A percentile compares a stretch with the other conserved stretches of the same genome.
These are phyloP conservation scores for Medakamo hakoo DNA, from an alignment of 139 green algal species.

Conservation along the genomic window DNA sequence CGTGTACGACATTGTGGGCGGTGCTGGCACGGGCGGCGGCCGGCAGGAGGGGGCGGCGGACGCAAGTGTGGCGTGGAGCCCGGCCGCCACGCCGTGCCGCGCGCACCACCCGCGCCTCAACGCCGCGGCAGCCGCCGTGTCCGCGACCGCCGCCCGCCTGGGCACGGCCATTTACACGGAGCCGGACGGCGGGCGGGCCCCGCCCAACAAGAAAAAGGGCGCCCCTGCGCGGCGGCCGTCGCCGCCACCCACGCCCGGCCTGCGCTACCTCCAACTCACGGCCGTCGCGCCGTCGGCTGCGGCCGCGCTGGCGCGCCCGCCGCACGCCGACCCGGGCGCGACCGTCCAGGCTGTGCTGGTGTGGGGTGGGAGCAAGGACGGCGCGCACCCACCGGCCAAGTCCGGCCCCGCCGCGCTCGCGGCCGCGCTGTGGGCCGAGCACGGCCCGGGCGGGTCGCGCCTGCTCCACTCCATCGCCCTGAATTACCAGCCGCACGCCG, in stretches of 20 bases:
- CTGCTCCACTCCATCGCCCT: background rate
- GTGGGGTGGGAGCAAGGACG: background rate
- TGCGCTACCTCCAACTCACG: background rate
- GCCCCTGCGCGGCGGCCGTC: too few relatives aligned
- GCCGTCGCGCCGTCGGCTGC: too few relatives aligned
- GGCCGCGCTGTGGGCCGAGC: background rate
- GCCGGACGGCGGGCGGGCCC: background rate
- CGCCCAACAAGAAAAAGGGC: too few relatives aligned
- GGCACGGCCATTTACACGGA: background rate
- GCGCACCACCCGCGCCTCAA: background rate
- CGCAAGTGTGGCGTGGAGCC: too few relatives aligned
- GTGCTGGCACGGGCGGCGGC: too few relatives aligned
- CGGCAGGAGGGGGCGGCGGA: too few relatives aligned
- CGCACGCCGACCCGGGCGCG: background rate
- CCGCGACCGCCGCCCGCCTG: background rate
- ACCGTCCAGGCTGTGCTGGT: background rate
- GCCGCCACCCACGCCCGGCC: too few relatives aligned
- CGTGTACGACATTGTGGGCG: background rate
- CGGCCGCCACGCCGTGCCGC: background rate
- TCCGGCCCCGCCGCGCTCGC: background rate
- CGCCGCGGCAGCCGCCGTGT: background rate
- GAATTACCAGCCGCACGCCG: background rate
- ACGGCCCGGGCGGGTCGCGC: background rate
- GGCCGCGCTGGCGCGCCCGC: background rate
- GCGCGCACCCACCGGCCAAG: background rate